These are phyloP conservation scores for Diaporthe sp. DNA, from an alignment of 2,329 filamentous ascomycete genomes.

Conservation along the genomic window DNA sequence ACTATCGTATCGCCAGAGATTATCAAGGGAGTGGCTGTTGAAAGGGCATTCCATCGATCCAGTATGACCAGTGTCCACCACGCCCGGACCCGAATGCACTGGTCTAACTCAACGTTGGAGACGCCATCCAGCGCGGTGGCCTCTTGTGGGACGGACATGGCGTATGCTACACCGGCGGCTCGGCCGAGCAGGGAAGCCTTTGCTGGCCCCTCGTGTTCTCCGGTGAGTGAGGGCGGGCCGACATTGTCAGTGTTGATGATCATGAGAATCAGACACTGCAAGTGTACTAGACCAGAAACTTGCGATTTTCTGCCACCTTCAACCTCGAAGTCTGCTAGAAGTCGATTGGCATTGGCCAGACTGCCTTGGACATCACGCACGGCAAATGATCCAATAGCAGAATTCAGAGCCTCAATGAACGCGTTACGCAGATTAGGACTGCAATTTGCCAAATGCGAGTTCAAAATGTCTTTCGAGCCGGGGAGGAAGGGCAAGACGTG, in stretches of 20 bases:
- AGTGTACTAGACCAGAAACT: slow-evolving; percentile 68
- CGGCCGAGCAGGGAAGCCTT: slow-evolving; percentile 72
- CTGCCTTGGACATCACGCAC: slow-evolving; percentile 54
- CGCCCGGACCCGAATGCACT: slow-evolving; percentile 72
- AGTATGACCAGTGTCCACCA: slow-evolving; percentile 82
- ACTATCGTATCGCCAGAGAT: slow-evolving; percentile 75
- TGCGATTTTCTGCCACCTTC: slow-evolving; percentile 54
- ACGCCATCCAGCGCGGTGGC: slow-evolving; percentile 57
- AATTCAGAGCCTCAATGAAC: slow-evolving; percentile 74
- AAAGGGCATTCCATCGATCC: slow-evolving; percentile 81
- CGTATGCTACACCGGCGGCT: slow-evolving; percentile 76
- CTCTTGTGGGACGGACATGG: slow-evolving; percentile 64
- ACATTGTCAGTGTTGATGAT: slow-evolving; percentile 75
- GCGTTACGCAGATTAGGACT: slow-evolving; percentile 71
- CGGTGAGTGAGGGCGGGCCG: slow-evolving; percentile 57
- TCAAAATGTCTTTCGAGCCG: slow-evolving; percentile 67
- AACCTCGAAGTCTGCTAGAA: slow-evolving; percentile 68
- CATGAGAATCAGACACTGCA: slow-evolving; percentile 77
- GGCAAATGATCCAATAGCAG: slow-evolving; percentile 68
- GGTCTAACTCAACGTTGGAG: slow-evolving; percentile 71
- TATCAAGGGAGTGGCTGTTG: slow-evolving; percentile 72
- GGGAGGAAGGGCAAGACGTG: slow-evolving; percentile 77
- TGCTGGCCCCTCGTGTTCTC: slow-evolving; percentile 60
- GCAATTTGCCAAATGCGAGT: slow-evolving; percentile 69
- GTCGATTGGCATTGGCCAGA: slow-evolving; percentile 59